Base-by-base conservation (phyloP, 208 protist genomes). In the Acanthamoeba royreba region DNA sequence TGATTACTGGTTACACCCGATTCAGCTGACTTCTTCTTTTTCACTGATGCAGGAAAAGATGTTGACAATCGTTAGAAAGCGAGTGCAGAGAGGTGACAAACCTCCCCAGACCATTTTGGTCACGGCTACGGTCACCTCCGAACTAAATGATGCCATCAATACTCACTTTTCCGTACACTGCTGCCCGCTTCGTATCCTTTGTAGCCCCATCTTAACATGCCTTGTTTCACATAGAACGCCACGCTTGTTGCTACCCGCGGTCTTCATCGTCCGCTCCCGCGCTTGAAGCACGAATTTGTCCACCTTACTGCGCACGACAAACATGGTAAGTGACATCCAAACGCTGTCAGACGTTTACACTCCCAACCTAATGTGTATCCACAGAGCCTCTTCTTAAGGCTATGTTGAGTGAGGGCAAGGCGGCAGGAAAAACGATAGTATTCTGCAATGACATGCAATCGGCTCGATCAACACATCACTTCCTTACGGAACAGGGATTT, bases 401-500 rank as follows among this genome's bases (percentile, higher is more conserved):
- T 31, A 17, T 92, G 77, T 45, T 77, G 66, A 38, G 66, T 22
- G 31, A 17, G n/a, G 72, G 72, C 35, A 49, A 77, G n/a, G 52
- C 31, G 28, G 33, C 17, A 5, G 85, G 46, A 0, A 17, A 35
- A 42, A 92, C 85, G 28, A 45, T 92, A 1, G 85, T 92, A 38
- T 92, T 92, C 43, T 92, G 85, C 31, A 92, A 92, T 31, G 55
- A 61, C 40, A 92, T 92, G 33, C 40, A 42, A 13, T 74, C 52
- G 17, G 49, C 35, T 11, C 49, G 85, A 61, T 92, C 85, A 7
- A 92, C 85, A 19, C 52, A 92, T 28, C 85, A 92, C 33, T 92
- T 92, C 35, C 55, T 92, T 35, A 74, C 85, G 11, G 85, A 92
- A 35, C 85, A 92, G 33, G 85, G 85, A 15, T 92, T 92, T 35